These are phyloP conservation scores for Peterozyma toletana DNA, from an alignment of 805 yeast genomes.

Conservation along the genomic window DNA sequence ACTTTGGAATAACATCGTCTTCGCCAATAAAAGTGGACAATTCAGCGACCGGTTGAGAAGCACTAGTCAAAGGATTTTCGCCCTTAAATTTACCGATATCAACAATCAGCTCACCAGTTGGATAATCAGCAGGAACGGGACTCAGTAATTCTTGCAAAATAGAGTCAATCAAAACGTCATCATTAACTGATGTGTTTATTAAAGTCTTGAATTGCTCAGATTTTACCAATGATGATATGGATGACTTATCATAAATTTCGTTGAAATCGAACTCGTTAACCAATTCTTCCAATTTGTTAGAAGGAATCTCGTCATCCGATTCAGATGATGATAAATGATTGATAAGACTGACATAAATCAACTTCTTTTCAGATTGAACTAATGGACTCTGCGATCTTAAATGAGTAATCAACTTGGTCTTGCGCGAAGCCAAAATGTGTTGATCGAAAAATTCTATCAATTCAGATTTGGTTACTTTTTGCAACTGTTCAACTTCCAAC, in stretches of 20 bases:
- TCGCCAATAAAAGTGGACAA: conserved; percentile 12
- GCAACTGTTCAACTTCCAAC: conserved; percentile 49
- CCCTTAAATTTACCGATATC: conserved; percentile 52
- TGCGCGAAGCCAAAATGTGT: conserved; percentile 21
- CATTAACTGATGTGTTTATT: conserved; percentile 2
- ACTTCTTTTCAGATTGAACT: conserved; percentile 12
- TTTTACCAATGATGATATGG: conserved; percentile 2
- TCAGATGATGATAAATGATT: conserved; percentile 21
- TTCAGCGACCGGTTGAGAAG: conserved; percentile 45
- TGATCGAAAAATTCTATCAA: conserved; percentile 46
- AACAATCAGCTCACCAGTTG: conserved; percentile 39
- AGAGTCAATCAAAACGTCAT: not conserved
- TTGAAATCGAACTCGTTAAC: conserved; percentile 8
- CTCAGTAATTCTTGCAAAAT: conserved; percentile 9
- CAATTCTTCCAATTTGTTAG: conserved; percentile 14
- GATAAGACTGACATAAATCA: conserved; percentile 18
- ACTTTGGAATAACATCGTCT: conserved; percentile 12
- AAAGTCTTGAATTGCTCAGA: not conserved
- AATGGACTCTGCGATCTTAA: conserved; percentile 46
- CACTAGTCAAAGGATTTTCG: conserved; percentile 42
- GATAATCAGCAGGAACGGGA: conserved; percentile 34
- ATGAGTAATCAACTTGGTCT: conserved; percentile 44
- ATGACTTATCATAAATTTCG: not conserved
- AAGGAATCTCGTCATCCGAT: conserved; percentile 19
- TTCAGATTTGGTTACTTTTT: conserved; percentile 46